phyloP scores from a whole-genome alignment of 805 yeast species.

The Ogataea henricii region DNA sequence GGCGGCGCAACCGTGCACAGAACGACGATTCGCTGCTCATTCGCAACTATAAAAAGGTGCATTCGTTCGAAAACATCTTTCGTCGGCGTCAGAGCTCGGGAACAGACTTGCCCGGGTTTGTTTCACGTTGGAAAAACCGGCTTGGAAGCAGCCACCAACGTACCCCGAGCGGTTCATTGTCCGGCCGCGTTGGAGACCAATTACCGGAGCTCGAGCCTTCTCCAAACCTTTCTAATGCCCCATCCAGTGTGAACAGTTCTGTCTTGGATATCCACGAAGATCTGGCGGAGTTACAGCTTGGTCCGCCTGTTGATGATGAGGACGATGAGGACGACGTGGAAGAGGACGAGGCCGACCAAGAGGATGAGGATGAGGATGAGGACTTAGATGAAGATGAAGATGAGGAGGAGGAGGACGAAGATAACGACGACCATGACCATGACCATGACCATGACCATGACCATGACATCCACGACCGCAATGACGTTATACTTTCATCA shows the following conservation, averaged over 20 bases:
- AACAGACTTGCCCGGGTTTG: conserved; percentile 16
- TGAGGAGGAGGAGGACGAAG: conserved; percentile 25
- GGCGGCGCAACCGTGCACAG: conserved; percentile 44
- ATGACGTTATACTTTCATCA: too few species aligned
- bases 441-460: too few species aligned
- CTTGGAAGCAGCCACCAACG: conserved; percentile 8
- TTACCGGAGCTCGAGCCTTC: not conserved
- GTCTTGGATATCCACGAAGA: conserved; percentile 1
- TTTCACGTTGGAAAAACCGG: conserved; percentile 23
- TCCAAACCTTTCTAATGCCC: not conserved
- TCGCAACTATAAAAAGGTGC: conserved; percentile 13
- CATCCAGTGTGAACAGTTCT: not conserved
- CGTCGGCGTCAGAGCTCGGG: conserved; percentile 14
- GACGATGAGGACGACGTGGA: conserved; percentile 29
- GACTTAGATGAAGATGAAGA: conserved; percentile 34
- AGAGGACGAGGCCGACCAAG: conserved; percentile 24
- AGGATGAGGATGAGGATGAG: conserved; percentile 9
- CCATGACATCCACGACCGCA: too few species aligned
- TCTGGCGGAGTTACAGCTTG: conserved; percentile 5
- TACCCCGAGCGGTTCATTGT: not conserved
- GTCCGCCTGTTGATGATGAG: conserved; percentile 21
- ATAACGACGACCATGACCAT: conserved; percentile 8
- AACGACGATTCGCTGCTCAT: conserved; percentile 17
- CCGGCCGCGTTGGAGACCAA: not conserved
- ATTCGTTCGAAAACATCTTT: conserved; percentile 26